Base-by-base conservation (phyloP, 768 basidiomycete species). In the Pholiota microspora region DNA sequence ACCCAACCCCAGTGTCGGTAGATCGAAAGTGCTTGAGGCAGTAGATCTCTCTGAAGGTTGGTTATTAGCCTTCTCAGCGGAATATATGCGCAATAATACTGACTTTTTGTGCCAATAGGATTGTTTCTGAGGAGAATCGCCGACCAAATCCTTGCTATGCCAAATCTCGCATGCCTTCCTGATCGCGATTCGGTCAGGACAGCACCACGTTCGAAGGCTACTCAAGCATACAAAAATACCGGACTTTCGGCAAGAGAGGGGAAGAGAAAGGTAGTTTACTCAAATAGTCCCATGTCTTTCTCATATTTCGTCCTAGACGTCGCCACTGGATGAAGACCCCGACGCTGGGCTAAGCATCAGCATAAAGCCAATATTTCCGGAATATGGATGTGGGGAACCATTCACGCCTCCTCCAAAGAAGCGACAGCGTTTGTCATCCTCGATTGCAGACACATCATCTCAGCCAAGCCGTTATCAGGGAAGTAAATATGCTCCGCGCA, bases 41-140 rank as follows among this genome's bases (percentile, higher is more conserved):
- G 62, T 82, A 28, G 79, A 82, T 61, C 67, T 66, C 10, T 62
- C 61, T 21, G 76, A 80, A 59, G 76, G 80, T 80, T 57, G 62
- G 78, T 66, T 21, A 10, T n/a, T 36, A 21, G 28, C 45, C 36
- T n/a, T 28, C 28, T 27, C 8, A 25, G 32, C 23, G 28, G n/a
- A 38, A 32, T 51, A 53, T 45, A 49, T 50, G 48, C 53, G 55
- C 18, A 32, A 24, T 31, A 15, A 45, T 29, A 48, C 47, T 42
- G 32, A 45, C 44, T 25, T 42, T 40, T 16, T 51, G 7, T 28
- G 15, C 10, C n/a, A 15, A 15, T 42, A 77, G 77, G 76, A 3
- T 53, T 67, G 21, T 69, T 70, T 31, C 55, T 74, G 46, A 65
- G 74, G 61, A 68, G 69, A 25, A 61, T 71, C 7, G 61, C 78